Conservation (phyloP, 2,329 filamentous ascomycete genomes). For the Penicillium glabrum region DNA sequence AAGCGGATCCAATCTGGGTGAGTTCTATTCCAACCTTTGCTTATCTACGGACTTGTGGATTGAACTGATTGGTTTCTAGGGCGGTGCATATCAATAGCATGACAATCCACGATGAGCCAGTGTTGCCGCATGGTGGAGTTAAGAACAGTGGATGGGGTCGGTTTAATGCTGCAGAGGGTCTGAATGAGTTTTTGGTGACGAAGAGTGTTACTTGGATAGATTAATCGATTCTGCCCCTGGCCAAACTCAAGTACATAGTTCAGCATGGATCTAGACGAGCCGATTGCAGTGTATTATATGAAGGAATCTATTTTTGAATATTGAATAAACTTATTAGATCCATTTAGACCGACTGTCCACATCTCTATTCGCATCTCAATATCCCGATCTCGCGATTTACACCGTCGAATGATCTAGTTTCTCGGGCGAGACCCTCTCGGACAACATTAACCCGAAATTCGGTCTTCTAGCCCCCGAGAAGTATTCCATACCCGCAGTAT, state of each 20-base stretch:
- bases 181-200: slow-evolving; percentile 62
- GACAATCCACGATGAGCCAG: slow-evolving; percentile 63
- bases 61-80: slow-evolving; percentile 12
- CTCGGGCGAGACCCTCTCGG: slow-evolving; percentile 14
- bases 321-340: background rate
- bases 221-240: slow-evolving; percentile 12
- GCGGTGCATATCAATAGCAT: slow-evolving; percentile 65
- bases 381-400: background rate
- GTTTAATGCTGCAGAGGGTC: slow-evolving; percentile 53
- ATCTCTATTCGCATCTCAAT: background rate
- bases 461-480: background rate
- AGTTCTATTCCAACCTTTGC: slow-evolving; percentile 24
- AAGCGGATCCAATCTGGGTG: slow-evolving; percentile 63
- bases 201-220: slow-evolving; percentile 63
- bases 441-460: slow-evolving; percentile 11
- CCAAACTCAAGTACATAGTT: no score
- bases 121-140: slow-evolving; percentile 62
- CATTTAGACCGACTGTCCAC: background rate
- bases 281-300: background rate
- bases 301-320: background rate
- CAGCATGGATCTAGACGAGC: background rate
- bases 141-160: slow-evolving; percentile 62
- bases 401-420: background rate
- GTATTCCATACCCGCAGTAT: background rate
- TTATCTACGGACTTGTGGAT: background rate